Percentiles rank a stretch among this genome's conserved stretches.
phyloP scores from a whole-genome alignment of 176 grass and related monocot species.

The Oryza longistaminata region DNA sequence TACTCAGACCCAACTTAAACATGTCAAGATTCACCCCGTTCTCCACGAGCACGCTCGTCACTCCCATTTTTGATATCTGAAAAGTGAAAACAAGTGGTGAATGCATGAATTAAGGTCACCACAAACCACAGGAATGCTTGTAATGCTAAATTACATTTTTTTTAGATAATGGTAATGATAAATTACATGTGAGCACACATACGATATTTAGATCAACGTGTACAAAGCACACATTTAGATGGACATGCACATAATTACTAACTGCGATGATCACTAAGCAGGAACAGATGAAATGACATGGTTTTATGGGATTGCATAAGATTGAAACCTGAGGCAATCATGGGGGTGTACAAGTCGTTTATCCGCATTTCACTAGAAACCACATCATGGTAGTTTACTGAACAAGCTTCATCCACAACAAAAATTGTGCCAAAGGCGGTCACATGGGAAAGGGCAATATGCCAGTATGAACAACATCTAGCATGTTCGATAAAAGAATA shows the following conservation, averaged over 20 bases:
- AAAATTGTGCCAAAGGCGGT: background rate
- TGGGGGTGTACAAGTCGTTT: background rate
- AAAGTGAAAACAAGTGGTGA: constrained; percentile 5
- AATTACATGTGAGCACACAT: background rate
- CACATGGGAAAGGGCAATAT: background rate
- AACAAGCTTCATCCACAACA: background rate
- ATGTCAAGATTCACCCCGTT: constrained; percentile 82
- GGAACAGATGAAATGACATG: background rate
- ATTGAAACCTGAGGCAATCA: background rate
- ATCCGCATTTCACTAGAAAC: background rate
- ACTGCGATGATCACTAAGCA: background rate
- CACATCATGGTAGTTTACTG: background rate
- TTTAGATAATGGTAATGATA: too few species aligned
- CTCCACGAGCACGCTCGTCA: constrained; percentile 70
- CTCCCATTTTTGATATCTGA: constrained; percentile 90
- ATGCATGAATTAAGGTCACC: background rate
- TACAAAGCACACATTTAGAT: background rate
- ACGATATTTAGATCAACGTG: background rate
- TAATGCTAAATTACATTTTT: background rate
- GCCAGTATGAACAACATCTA: background rate
- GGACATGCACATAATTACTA: background rate
- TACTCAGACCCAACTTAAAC: constrained; percentile 78
- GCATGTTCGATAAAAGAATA: background rate
- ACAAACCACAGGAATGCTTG: background rate
- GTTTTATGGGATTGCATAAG: background rate